A percentile compares a stretch with the other conserved stretches of the same genome.
phyloP scores from a whole-genome alignment of 2,329 filamentous ascomycete genomes.

The Alternaria dauci region DNA sequence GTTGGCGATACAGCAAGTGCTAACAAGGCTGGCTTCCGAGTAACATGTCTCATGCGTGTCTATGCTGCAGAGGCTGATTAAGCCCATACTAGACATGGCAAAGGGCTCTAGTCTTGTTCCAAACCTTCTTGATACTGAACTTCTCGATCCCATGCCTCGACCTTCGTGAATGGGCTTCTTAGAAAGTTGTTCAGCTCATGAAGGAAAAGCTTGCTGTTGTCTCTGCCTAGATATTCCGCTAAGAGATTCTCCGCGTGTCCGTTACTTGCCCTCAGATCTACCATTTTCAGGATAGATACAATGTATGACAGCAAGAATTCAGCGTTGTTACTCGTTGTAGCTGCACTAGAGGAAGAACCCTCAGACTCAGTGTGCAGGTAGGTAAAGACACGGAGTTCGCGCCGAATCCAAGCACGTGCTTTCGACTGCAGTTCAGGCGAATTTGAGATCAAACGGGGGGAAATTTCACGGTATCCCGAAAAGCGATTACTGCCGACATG shows the following conservation, averaged over 20 bases:
- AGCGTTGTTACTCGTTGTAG: slow-evolving; percentile 67
- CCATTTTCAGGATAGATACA: slow-evolving; percentile 80
- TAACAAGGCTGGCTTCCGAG: neutral
- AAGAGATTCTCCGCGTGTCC: slow-evolving; percentile 83
- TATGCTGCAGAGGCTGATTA: neutral
- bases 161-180: slow-evolving; percentile 75
- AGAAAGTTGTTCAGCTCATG: slow-evolving; percentile 88
- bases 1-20: neutral
- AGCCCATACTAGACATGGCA: neutral
- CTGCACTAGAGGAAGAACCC: slow-evolving; percentile 27
- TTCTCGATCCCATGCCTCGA: slow-evolving; percentile 80
- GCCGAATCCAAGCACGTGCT: slow-evolving; percentile 80
- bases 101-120: neutral
- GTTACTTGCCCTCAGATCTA: slow-evolving; percentile 80
- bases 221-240: slow-evolving; percentile 77
- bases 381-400: slow-evolving; percentile 83
- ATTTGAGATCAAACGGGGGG: slow-evolving; percentile 69
- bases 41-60: neutral
- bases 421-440: slow-evolving; percentile 76
- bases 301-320: slow-evolving; percentile 90
- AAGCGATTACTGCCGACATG: slow-evolving; percentile 82
- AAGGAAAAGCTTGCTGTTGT: slow-evolving; percentile 77
- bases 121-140: slow-evolving; percentile 70
- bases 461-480: slow-evolving; percentile 79
- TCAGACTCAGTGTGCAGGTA: slow-evolving; percentile 65